Percentiles rank a stretch among this genome's conserved stretches.
phyloP scores from a whole-genome alignment of 352 stramenopile species.

The Pythium angustatum region DNA sequence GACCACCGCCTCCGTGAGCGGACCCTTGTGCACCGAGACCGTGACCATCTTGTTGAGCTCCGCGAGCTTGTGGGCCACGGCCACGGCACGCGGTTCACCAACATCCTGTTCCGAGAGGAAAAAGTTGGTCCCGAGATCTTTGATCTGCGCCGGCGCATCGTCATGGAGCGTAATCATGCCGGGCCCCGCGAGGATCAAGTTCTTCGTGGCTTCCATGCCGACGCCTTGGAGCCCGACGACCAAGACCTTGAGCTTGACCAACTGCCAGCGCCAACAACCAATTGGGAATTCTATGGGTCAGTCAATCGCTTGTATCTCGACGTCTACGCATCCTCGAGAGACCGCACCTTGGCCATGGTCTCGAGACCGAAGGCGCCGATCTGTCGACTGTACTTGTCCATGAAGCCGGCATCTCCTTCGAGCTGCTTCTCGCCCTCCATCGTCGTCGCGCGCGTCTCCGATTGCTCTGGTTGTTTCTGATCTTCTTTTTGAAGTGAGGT shows the following conservation, averaged over 20 bases:
- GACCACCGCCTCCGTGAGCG: slow-evolving; percentile 64
- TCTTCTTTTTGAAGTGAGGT: slow-evolving; percentile 15
- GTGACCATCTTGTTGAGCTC: slow-evolving; percentile 92
- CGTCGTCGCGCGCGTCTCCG: slow-evolving; percentile 1
- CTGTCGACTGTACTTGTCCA: slow-evolving; percentile 94
- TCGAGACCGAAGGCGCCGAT: slow-evolving; percentile 92
- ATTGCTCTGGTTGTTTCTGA: background rate
- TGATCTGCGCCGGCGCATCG: slow-evolving; percentile 66
- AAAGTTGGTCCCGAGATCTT: slow-evolving; percentile 93
- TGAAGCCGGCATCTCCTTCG: slow-evolving; percentile 88
- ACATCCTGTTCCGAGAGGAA: slow-evolving; percentile 88
- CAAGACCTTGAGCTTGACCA: slow-evolving; percentile 83
- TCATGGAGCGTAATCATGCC: slow-evolving; percentile 87
- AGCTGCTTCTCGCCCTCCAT: slow-evolving; percentile 67
- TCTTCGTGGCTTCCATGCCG: slow-evolving; percentile 92
- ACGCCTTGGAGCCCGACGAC: slow-evolving; percentile 86
- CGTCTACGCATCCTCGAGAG: background rate
- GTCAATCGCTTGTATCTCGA: slow-evolving; percentile 10
- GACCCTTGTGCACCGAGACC: slow-evolving; percentile 71
- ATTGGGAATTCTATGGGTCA: background rate
- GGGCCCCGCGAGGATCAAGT: slow-evolving; percentile 90
- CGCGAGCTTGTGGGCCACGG: slow-evolving; percentile 78
- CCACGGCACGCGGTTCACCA: slow-evolving; percentile 57
- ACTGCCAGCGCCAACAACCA: slow-evolving; percentile 28
- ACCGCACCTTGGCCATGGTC: slow-evolving; percentile 88